Evolutionary conservation across 2,329 filamentous ascomycete species (phyloP), one percentile per base, ranked within the genome.

Genomic region (Claviceps monticola): DNA sequence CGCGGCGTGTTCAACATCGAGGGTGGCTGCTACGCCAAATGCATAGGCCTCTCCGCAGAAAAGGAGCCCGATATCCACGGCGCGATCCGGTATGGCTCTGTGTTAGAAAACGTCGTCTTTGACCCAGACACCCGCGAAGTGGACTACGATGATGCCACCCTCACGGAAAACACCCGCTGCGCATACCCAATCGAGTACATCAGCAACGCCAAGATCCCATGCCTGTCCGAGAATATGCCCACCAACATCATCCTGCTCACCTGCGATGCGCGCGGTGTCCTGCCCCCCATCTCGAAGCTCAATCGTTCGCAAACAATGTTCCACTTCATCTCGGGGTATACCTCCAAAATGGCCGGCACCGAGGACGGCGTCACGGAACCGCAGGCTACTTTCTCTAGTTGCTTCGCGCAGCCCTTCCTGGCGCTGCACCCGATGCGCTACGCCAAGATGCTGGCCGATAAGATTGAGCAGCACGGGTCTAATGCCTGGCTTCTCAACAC

Each of bases 321-420:
- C 84, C 93, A 98, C 80, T 98, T 98, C 83, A 98, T 98, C 73
- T 95, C 88, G 17, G 93, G 93, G 62, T 98, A 98, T 80, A 98
- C 93, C 58, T 97, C 91, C 67, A 98, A 98, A 84, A 98, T 98
- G 93, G 93, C 93, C 58, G 93, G 93, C 65, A 98, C 93, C 37
- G 93, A 98, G 75, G 88, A 96, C 59, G 93, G 93, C 65, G 83
- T 98, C 58, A 94, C 87, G 9, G 93, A 98, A 74, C 93, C 93
- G 58, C 88, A 97, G 74, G 93, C 93, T 23, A 98, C 93, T 64
- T 98, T 98, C 83, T 97, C 90, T 26, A 94, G 90, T 50, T 98
- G 93, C 82, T 98, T 98, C 73, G 93, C 93, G 52, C 93, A 98
- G 75, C 93, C 93, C 56, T 98, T 98, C 88, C 77, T 98, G 63